Percentiles rank a stretch among this genome's conserved stretches.
These are phyloP conservation scores for Seminavis robusta DNA, from an alignment of 108 stramenopile genomes.

Conservation along the genomic window DNA sequence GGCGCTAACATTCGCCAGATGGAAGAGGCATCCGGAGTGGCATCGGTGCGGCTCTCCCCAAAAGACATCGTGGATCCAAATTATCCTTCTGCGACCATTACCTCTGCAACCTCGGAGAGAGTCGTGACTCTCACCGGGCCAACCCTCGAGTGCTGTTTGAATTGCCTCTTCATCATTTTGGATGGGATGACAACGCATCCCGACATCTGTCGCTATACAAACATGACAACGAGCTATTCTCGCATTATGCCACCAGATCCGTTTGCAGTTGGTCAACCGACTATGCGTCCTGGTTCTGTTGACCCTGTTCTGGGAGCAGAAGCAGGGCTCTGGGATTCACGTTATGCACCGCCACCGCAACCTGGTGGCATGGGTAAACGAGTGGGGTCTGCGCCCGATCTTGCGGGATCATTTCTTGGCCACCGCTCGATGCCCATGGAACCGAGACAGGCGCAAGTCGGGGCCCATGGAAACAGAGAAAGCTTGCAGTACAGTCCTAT, in stretches of 20 bases:
- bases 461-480: no score
- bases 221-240: constrained; percentile 81
- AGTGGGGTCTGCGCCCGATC: constrained; percentile 27
- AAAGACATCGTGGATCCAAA: constrained; percentile 40
- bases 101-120: constrained; percentile 50
- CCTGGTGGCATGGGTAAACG: constrained; percentile 5
- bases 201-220: constrained; percentile 68
- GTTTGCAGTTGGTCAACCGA: no score
- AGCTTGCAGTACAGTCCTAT: constrained; percentile 20
- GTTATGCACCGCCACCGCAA: background rate
- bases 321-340: background rate
- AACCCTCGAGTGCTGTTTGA: constrained; percentile 36
- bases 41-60: constrained; percentile 64
- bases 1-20: constrained; percentile 76
- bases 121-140: constrained; percentile 73
- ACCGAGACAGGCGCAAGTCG: constrained; percentile 9
- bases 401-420: constrained; percentile 9
- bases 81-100: constrained; percentile 4
- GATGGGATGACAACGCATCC: constrained; percentile 65
- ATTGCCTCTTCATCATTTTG: constrained; percentile 47
- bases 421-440: constrained; percentile 9
- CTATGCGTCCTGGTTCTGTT: no score
- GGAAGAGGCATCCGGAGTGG: constrained; percentile 62
- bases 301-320: constrained; percentile 4
- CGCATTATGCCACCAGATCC: constrained; percentile 17